Base-by-base conservation (phyloP, 2,329 filamentous ascomycete genomes). In the Aspergillus texensis region DNA sequence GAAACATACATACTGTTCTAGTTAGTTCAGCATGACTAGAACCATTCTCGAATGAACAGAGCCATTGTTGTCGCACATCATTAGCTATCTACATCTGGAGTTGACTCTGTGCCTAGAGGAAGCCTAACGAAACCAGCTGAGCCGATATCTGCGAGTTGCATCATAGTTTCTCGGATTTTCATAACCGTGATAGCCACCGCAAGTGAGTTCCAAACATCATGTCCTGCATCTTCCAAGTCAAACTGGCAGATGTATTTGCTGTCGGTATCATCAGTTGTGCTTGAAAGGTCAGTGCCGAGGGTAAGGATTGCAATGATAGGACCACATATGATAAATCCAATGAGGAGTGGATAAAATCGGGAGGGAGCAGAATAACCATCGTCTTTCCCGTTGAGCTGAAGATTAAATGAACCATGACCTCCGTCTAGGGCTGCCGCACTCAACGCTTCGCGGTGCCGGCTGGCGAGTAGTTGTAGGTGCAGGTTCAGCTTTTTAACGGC, bases 131-230 rank as follows among this genome's bases (percentile, higher is more conserved):
- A 64, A 8, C 66, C 66, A 28, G 62, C 64, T n/a, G 56, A 28
- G 6, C 72, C 68, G 10, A 68, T 75, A 41, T 79, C 72, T 46
- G 79, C 78, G 26, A 86, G 74, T 60, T 79, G 73, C 58, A 80
- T 66, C 79, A 85, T 80, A 39, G 81, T 79, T 63, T 84, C 82
- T 6, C 85, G 80, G 59, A 83, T 81, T 70, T 86, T 82, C 65
- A 85, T 80, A 12, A 86, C 77, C 6, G 85, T 75, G 62, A 88
- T 85, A 0, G 86, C 84, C 57, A 88, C 67, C 0, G 85, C 85
- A 4, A 88, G 75, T 5, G 83, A 80, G 69, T 87, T 87, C 86
- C 86, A 89, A 2, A 88, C 85, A 70, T 88, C 86, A 63, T 85
- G 83, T 1, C 81, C 81, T 10, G 74, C 71, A 50, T 85, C 80